Base-by-base conservation (phyloP, 2,329 filamentous ascomycete genomes). In the Penicillium sp. region DNA sequence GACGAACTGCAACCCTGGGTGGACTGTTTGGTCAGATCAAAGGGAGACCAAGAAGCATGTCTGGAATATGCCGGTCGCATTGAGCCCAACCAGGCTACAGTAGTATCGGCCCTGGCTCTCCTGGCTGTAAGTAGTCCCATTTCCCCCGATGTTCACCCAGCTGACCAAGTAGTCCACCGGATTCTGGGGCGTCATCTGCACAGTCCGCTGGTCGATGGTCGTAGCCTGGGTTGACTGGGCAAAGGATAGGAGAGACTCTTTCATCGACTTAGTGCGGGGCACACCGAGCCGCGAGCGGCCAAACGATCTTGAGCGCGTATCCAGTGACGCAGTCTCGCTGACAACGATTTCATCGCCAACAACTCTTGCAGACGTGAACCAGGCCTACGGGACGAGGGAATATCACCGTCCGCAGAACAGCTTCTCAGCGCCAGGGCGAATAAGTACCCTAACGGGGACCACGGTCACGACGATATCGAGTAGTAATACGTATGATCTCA, bases 121-220 rank as follows among this genome's bases (percentile, higher is more conserved):
- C 29, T 62, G 23, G 54, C 60, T 7, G 60, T 62, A 61, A 7
- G 51, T 45, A 15, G 5, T 13, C 35, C 35, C 11, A 41, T 2
- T 9, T 11, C 8, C 6, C 1, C 29, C 17, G 6, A 5, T 23
- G 1, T 23, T 11, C n/a, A 46, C 8, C 11, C 3, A 26, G 17
- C 17, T 21, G 8, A 7, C n/a, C 19, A 29, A 29, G 11, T 4
- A 61, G 59, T 48, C 48, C 41, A 46, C 48, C 48, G 60, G 60
- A 13, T 13, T 62, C 48, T 62, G 48, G 54, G 60, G 54, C 17
- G 13, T 54, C 17, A 9, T 54, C 17, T 62, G 60, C 38, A 58
- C 60, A 5, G 49, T 49, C 11, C 48, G 60, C 17, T 30, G 19
- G 13, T 49, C 60, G 1, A 62, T 62, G 60, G 2, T 62, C 29